Evolutionary conservation across 345 rosid genomes (phyloP), one percentile per base, ranked within the genome.

Genomic region (Arabis alpina): DNA sequence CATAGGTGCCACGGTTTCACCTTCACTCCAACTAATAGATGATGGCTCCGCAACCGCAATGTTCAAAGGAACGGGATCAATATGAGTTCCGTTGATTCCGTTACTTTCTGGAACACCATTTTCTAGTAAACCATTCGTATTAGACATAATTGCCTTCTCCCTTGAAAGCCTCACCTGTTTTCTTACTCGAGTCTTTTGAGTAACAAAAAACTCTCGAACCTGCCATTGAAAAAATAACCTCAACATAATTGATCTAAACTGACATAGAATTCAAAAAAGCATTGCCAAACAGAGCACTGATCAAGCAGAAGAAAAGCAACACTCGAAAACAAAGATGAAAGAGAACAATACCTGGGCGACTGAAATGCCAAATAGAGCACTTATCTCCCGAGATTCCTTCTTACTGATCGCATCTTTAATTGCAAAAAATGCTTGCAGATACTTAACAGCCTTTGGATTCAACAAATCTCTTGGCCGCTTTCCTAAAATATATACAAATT

Each of bases 381-480:
- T 95, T 71, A 95, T 89, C 72, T 92, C 97, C 39, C 94, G 89
- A 45, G 82, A 88, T 86, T 95, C 99, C 77, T 83, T 95, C 84
- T 95, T 95, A 71, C 91, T 90, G 70, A 92, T 85, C 44, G 88
- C 90, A 77, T 95, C 98, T 90, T 92, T 95, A 73, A 95, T 76
- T 53, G 99, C 83, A 45, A 92, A 95, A 79, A 92, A 66, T 34
- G 88, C 83, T 86, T 92, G 97, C 90, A 95, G 85, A 79, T 95
- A 86, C 72, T 88, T 92, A 65, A 88, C 86, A 39, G 97, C 99
- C 81, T 92, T 95, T 5, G 98, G 94, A 72, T 88, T 92, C 66
- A 95, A 75, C 80, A 95, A 85, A 81, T 95, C 98, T 78, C 99
- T 87, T 15, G 98, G 99, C 63, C 98, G 89, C 84, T 95, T 95